Evolutionary conservation across 768 basidiomycete species (phyloP), one percentile per base, ranked within the genome.

Genomic region (Suillus discolor): DNA sequence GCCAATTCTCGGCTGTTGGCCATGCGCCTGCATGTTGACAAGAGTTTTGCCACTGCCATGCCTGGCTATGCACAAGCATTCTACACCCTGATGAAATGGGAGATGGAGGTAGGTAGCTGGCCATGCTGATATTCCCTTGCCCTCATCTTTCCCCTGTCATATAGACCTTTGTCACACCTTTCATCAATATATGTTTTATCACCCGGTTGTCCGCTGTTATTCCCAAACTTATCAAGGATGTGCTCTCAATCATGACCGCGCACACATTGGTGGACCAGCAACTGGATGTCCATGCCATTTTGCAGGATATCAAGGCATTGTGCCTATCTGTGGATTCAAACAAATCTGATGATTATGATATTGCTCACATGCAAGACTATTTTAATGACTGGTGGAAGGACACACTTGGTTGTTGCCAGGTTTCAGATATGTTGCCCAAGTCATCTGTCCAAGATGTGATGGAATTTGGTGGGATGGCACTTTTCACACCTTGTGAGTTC

Each of bases 311-410:
- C 54, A 4, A 9, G 9, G 3, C 54, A 34, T 55, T 36, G 54
- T 4, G 4, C 18, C 54, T 36, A 0, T 34, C 54, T 55, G 34
- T 3, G 0, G 2, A 53, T 28, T 53, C 25, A 0, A 28, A 28
- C 12, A 3, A 1, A 7, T n/a, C 20, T 2, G 31, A 55, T n/a
- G 20, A 36, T 5, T 55, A 55, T 55, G 34, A 55, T 2, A 55
- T 55, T 55, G 54, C 34, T 55, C 20, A 7, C 13, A n/a, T 36
- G 20, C 54, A 6, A 0, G 51, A 55, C 31, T 55, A 36, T 34
- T 55, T 55, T 18, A 55, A 55, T 55, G 34, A 11, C 34, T 55
- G 54, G 54, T 55, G 54, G 54, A 55, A n/a, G 34, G 54, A n/a
- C 12, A 12, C 4, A 6, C 54, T 55, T 36, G 34, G 5, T 13